A percentile compares a stretch with the other conserved stretches of the same genome.
phyloP scores from a whole-genome alignment of 305 asterid genomes.

The Rubia tinctorum region DNA sequence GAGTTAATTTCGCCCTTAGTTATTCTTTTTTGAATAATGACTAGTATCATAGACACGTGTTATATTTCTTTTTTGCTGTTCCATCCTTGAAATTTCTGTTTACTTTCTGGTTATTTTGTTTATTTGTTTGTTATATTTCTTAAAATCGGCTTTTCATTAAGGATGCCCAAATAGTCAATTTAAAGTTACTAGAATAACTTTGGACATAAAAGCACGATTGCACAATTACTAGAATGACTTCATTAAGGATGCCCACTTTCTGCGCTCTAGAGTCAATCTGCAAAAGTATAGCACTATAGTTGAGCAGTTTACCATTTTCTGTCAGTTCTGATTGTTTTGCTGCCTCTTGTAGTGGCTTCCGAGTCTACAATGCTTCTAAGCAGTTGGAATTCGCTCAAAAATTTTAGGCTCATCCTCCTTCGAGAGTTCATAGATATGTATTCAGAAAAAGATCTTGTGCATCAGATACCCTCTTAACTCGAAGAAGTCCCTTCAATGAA shows the following conservation, averaged over 20 bases:
- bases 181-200: neutral
- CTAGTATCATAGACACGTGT: neutral
- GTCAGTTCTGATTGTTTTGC: neutral
- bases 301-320: neutral
- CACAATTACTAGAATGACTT: neutral
- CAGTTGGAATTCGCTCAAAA: constrained; percentile 23
- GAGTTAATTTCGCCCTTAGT: neutral
- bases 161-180: neutral
- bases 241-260: neutral
- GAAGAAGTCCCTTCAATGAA: too few species aligned
- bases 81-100: neutral
- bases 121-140: neutral
- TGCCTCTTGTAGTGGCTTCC: constrained; percentile 30
- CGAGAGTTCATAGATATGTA: constrained; percentile 30
- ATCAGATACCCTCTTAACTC: too few species aligned
- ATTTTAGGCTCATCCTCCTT: constrained; percentile 52
- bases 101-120: neutral
- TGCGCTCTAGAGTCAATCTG: neutral
- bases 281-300: neutral
- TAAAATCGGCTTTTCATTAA: neutral
- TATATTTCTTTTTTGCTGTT: too few species aligned
- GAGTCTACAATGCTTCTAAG: constrained; percentile 21
- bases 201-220: neutral
- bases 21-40: neutral
- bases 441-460: too few species aligned